These are phyloP conservation scores for Vitis cinerea DNA, from an alignment of 164 flowering plant species.

Conservation along the genomic window DNA sequence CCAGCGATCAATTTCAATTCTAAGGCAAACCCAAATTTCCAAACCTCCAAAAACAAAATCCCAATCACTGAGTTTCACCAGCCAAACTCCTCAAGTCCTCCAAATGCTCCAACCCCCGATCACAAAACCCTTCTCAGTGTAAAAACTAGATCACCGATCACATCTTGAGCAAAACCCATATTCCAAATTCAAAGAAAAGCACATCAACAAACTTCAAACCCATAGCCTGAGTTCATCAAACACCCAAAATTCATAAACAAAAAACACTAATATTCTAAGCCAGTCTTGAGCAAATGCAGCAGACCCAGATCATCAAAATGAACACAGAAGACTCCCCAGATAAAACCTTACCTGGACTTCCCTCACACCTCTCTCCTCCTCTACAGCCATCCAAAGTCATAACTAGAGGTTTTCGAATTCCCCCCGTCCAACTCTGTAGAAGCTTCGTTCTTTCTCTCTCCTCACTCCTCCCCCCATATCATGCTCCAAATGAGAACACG, in stretches of 20 bases:
- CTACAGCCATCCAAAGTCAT: neutral
- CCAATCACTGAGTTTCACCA: slow-evolving; percentile 14
- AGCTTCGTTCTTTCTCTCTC: slow-evolving; percentile 3
- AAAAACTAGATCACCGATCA: neutral
- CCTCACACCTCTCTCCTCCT: neutral
- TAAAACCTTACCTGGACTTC: neutral
- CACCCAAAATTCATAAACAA: neutral
- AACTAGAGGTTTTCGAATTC: neutral
- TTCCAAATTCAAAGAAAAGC: neutral
- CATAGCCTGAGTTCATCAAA: neutral
- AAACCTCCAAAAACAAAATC: neutral
- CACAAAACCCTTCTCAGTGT: slow-evolving; percentile 4
- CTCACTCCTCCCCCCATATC: neutral
- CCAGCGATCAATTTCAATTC: neutral
- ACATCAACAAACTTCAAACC: slow-evolving; percentile 2
- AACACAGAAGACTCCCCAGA: neutral
- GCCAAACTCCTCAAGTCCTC: slow-evolving; percentile 8
- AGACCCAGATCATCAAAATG: neutral
- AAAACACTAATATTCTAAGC: neutral
- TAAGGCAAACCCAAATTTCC: slow-evolving; percentile 2
- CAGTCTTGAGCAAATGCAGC: slow-evolving; percentile 8
- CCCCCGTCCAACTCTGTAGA: neutral
- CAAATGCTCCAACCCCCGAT: neutral
- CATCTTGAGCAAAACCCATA: slow-evolving; percentile 11
- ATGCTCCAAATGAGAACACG: slow-evolving; percentile 6